These are phyloP conservation scores for Selaginella tamariscina DNA, from an alignment of 75 land plant genomes.

Conservation along the genomic window DNA sequence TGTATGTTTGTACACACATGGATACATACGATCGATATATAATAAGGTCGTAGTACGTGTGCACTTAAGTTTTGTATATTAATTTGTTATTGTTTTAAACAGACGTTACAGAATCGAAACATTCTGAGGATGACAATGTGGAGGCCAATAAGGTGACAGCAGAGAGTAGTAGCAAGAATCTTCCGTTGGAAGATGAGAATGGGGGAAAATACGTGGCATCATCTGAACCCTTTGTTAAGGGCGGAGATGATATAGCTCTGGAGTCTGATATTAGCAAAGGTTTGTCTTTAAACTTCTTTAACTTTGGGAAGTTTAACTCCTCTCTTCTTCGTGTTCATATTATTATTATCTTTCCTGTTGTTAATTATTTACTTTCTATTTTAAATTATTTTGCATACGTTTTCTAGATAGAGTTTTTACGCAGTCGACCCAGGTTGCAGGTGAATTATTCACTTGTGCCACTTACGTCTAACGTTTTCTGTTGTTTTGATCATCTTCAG, in stretches of 20 bases:
- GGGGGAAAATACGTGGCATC: conserved; percentile 18
- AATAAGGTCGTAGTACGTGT: background rate
- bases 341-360: conserved; percentile 9
- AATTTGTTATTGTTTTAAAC: background rate
- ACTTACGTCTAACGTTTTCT: background rate
- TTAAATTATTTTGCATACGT: conserved; percentile 18
- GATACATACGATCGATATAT: too few species aligned
- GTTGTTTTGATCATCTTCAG: conserved; percentile 22
- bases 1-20: too few species aligned
- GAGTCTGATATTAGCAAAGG: conserved; percentile 36
- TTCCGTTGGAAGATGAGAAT: conserved; percentile 19
- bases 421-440: conserved; percentile 8
- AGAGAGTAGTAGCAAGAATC: conserved; percentile 21
- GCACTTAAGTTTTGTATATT: background rate
- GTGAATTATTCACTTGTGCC: background rate
- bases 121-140: conserved; percentile 17
- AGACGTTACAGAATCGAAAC: conserved; percentile 20
- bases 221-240: conserved; percentile 25
- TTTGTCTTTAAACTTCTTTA: conserved; percentile 20
- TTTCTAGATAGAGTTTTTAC: conserved; percentile 4
- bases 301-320: conserved; percentile 14
- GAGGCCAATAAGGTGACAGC: conserved; percentile 24
- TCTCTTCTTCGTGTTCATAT: conserved; percentile 5
- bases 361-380: conserved; percentile 16
- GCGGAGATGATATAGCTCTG: conserved; percentile 27